Evolutionary conservation across 768 basidiomycete genomes (phyloP), one percentile per base, ranked within the genome.

Genomic region (Leccinum broughii): DNA sequence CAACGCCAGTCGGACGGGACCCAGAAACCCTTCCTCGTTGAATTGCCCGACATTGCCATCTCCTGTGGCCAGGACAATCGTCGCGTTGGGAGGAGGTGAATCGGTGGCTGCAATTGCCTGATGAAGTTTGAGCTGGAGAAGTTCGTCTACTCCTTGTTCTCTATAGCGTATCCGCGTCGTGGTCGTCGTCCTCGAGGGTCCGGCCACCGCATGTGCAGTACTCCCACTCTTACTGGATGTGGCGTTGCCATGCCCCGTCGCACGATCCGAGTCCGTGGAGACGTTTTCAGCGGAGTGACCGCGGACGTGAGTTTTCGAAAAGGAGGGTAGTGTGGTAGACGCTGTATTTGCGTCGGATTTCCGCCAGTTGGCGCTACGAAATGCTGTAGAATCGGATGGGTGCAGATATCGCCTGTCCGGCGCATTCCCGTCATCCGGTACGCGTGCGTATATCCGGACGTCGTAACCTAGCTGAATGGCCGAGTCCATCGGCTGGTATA

Each of bases 141-240:
- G 81, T 76, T 98, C 95, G 71, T 98, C 95, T 3, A 98, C 95
- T 11, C 93, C 94, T 75, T 98, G 95, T 69, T 95, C 93, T 58
- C 92, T 84, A 69, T 88, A 93, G 37, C 86, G 83, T 57, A 86
- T 74, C 37, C 84, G 82, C 32, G 69, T 67, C 11, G 72, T 64
- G 14, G 70, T 65, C 39, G 57, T 58, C 57, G 48, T 28, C 44
- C 70, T 56, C 39, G 66, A 59, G 34, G 61, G 59, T 2, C 57
- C 70, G 20, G 68, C 58, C 48, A 54, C 61, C 49, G 34, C 66
- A 32, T 17, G 59, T 26, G 62, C 34, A 4, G 66, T 49, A 20
- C 57, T 60, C 26, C 67, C 64, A 35, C 58, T 57, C 15, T 39
- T 26, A 17, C 24, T 51, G 28, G 50, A 26, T 14, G 26, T 28